Conservation (phyloP, 805 yeast genomes). For the baker's yeast (Saccharomyces cerevisiae) region DNA sequence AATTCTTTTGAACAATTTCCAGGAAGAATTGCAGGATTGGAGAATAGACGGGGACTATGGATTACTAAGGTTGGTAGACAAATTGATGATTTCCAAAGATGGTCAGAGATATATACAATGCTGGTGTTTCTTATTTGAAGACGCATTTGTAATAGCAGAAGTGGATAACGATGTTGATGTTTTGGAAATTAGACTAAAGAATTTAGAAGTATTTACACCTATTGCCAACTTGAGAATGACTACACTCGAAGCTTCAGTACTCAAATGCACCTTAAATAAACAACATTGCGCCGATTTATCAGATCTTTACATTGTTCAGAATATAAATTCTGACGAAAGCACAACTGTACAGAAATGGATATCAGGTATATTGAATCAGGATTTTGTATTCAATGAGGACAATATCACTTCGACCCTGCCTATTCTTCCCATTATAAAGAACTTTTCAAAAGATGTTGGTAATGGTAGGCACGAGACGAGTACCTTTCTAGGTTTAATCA, state of each 20-base stretch:
- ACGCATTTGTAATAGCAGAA: slow-evolving; percentile 14
- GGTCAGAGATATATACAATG: slow-evolving; percentile 20
- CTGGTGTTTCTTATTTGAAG: slow-evolving; percentile 31
- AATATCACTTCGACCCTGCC: slow-evolving; percentile 29
- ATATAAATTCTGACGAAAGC: slow-evolving; percentile 22
- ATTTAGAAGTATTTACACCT: slow-evolving; percentile 11
- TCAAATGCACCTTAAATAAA: slow-evolving; percentile 11
- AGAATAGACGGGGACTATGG: slow-evolving; percentile 30
- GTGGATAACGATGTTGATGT: slow-evolving; percentile 5
- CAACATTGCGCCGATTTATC: background rate
- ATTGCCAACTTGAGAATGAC: slow-evolving; percentile 10
- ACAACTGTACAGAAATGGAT: slow-evolving; percentile 36
- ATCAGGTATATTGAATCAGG: slow-evolving; percentile 31
- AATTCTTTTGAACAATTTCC: slow-evolving; percentile 14
- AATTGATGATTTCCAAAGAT: slow-evolving; percentile 25
- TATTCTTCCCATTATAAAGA: slow-evolving; percentile 13
- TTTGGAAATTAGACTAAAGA: slow-evolving; percentile 6
- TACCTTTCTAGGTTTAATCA: slow-evolving; percentile 16
- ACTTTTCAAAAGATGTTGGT: slow-evolving; percentile 3
- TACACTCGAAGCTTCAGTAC: slow-evolving; percentile 18
- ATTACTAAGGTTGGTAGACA: slow-evolving; percentile 31
- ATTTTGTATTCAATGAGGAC: slow-evolving; percentile 23
- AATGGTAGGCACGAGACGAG: background rate
- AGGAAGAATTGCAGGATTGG: slow-evolving; percentile 15
- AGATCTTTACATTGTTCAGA: slow-evolving; percentile 14